Percentiles rank a stretch among this genome's conserved stretches.
phyloP scores from a whole-genome alignment of 768 basidiomycete species.

The Dacryopinax spathularia region DNA sequence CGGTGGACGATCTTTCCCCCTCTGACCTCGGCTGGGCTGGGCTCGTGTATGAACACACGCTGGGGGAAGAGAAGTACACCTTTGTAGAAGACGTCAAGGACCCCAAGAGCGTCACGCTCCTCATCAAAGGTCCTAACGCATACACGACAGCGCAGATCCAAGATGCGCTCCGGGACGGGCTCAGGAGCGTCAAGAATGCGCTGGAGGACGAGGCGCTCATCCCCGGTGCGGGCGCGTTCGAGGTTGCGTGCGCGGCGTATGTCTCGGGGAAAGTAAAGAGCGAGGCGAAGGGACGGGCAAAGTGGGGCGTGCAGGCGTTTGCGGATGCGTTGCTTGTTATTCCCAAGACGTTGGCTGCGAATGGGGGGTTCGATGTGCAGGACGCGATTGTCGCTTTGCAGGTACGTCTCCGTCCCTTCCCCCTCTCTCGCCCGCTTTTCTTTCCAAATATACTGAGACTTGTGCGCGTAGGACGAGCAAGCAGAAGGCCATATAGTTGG shows the following conservation, averaged over 20 bases:
- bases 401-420: slow-evolving; percentile 29
- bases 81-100: slow-evolving; percentile 94
- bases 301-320: slow-evolving; percentile 95
- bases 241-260: slow-evolving; percentile 80
- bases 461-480: slow-evolving; percentile 61
- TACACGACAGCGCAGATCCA: slow-evolving; percentile 94
- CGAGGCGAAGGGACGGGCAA: slow-evolving; percentile 79
- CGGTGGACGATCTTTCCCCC: slow-evolving; percentile 87
- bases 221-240: slow-evolving; percentile 97
- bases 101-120: slow-evolving; percentile 86
- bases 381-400: slow-evolving; percentile 85
- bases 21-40: slow-evolving; percentile 93
- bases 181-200: slow-evolving; percentile 92
- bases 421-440: no score
- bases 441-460: slow-evolving; percentile 8
- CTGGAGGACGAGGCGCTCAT: slow-evolving; percentile 79
- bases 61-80: slow-evolving; percentile 97
- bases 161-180: slow-evolving; percentile 94
- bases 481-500: slow-evolving; percentile 89
- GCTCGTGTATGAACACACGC: slow-evolving; percentile 94
- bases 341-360: slow-evolving; percentile 90
- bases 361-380: slow-evolving; percentile 95
- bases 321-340: slow-evolving; percentile 89
- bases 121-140: slow-evolving; percentile 94
- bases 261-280: slow-evolving; percentile 67